phyloP scores from a whole-genome alignment of 2,329 filamentous ascomycete species.

The Aureobasidium namibiae region DNA sequence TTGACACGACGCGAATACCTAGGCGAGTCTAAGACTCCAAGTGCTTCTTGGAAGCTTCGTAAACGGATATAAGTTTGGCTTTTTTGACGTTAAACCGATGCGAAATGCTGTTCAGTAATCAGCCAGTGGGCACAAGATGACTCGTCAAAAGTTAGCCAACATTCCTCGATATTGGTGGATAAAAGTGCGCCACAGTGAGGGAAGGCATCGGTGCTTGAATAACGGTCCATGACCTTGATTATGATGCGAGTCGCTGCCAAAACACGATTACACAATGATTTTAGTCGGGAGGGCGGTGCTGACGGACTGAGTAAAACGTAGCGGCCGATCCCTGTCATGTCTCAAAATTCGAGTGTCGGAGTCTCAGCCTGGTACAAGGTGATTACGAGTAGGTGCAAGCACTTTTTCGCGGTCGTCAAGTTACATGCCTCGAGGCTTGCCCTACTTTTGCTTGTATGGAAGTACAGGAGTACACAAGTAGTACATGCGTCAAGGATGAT shows the following conservation, averaged over 20 bases:
- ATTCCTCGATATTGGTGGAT: background rate
- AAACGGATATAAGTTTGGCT: background rate
- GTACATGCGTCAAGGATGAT: background rate
- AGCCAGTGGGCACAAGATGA: background rate
- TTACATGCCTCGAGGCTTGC: background rate
- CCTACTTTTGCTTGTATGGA: background rate
- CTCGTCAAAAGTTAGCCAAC: constrained; percentile 3
- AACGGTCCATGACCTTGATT: background rate
- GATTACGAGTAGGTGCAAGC: background rate
- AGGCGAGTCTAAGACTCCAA: background rate
- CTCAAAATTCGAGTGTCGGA: background rate
- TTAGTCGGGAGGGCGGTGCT: background rate
- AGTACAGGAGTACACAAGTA: background rate
- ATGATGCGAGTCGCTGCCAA: background rate
- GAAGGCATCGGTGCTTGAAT: background rate
- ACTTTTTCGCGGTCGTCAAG: background rate
- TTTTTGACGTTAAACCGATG: constrained; percentile 3
- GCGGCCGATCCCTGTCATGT: constrained; percentile 11
- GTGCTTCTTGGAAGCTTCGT: background rate
- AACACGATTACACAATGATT: background rate
- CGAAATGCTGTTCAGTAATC: constrained; percentile 6
- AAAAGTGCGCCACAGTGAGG: background rate
- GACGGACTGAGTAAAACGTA: constrained; percentile 1
- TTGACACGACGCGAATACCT: background rate
- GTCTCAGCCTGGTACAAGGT: constrained; percentile 1